These are phyloP conservation scores for Pyricularia pennisetigena DNA, from an alignment of 2,329 filamentous ascomycete genomes.

Conservation along the genomic window DNA sequence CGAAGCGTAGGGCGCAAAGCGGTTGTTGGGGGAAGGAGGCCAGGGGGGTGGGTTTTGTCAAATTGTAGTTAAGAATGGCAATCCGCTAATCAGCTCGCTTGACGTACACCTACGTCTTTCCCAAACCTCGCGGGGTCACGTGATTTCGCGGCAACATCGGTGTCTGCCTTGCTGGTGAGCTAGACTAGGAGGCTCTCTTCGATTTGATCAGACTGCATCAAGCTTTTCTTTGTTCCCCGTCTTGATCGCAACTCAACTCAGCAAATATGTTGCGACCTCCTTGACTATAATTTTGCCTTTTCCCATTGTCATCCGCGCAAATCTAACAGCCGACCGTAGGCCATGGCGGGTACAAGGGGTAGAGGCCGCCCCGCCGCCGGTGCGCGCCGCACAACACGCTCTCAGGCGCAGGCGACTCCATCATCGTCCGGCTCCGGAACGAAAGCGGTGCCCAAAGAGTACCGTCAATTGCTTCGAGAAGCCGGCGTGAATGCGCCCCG, in stretches of 20 bases:
- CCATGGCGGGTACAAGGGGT: background rate
- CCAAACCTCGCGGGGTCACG: background rate
- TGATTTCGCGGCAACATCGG: background rate
- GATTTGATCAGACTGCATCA: background rate
- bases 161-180: background rate
- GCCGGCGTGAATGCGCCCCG: slow-evolving; percentile 7
- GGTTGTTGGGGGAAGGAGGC: too few relatives aligned
- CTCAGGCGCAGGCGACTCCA: background rate
- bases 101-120: background rate
- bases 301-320: background rate
- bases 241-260: background rate
- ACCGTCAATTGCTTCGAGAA: slow-evolving; percentile 12
- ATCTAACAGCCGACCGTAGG: background rate
- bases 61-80: too few relatives aligned
- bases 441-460: slow-evolving; percentile 7
- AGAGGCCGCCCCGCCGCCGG: background rate
- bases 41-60: too few relatives aligned
- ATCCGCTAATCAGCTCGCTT: too few relatives aligned
- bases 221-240: background rate
- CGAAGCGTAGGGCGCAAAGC: too few relatives aligned
- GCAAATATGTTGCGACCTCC: background rate
- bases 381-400: slow-evolving; percentile 3
- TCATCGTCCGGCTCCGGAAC: background rate
- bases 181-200: too few relatives aligned
- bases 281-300: background rate